Evolutionary conservation across 805 yeast genomes (phyloP).

Genomic region (Danielia oregonensis): DNA sequence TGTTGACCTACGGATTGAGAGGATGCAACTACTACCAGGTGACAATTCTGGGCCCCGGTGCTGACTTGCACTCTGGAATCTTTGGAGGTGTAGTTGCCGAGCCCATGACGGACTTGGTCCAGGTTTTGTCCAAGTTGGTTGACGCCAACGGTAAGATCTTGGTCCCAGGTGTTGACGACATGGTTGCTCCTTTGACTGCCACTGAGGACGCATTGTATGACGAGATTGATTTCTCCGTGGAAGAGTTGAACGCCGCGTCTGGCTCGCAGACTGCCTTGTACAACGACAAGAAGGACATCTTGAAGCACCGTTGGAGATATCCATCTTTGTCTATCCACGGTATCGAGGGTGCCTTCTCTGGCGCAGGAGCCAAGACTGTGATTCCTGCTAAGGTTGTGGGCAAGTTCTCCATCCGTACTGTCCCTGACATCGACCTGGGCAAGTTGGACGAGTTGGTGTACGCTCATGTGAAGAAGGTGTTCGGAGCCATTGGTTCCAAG

Average conservation of each 20-base stretch:
- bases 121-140: conserved; percentile 73
- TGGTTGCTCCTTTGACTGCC: conserved; percentile 91
- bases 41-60: conserved; percentile 82
- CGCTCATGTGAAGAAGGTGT: conserved; percentile 63
- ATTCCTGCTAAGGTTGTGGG: conserved; percentile 94
- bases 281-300: conserved; percentile 73
- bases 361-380: conserved; percentile 96
- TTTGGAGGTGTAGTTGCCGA: conserved; percentile 97
- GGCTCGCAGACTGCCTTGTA: conserved; percentile 84
- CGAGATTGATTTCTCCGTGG: conserved; percentile 76
- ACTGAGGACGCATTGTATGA: conserved; percentile 79
- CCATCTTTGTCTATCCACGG: conserved; percentile 97
- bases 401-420: conserved; percentile 95
- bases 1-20: conserved; percentile 93
- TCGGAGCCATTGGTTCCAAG: conserved; percentile 68
- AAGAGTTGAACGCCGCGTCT: conserved; percentile 81
- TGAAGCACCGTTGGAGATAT: conserved; percentile 98
- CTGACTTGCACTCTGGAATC: conserved; percentile 95
- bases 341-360: conserved; percentile 94
- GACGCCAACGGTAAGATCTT: conserved; percentile 77
- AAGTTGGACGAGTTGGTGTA: conserved; percentile 77
- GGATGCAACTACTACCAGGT: conserved; percentile 94
- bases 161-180: conserved; percentile 85
- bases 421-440: conserved; percentile 82
- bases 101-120: conserved; percentile 91